phyloP scores from a whole-genome alignment of 139 green algal genomes.

The Zygnema circumcarinatum region DNA sequence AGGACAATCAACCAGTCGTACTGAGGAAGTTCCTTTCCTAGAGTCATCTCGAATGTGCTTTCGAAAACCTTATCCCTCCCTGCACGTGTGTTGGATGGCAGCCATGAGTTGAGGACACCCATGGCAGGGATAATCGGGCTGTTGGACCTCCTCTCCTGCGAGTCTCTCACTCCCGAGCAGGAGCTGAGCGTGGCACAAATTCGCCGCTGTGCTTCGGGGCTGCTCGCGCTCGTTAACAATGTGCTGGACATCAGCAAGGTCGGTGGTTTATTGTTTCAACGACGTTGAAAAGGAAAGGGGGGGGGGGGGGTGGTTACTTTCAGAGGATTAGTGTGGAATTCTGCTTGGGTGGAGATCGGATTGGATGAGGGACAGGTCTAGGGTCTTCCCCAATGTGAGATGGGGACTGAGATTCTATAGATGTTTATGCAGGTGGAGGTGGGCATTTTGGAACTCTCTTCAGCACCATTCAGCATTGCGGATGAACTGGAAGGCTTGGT shows the following conservation, averaged over 20 bases:
- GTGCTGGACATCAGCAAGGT: conserved; percentile 58
- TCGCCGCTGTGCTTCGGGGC: conserved; percentile 33
- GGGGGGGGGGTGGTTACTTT: no score
- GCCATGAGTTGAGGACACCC: conserved; percentile 70
- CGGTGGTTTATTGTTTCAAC: not conserved
- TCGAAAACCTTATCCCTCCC: no score
- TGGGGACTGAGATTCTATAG: no score
- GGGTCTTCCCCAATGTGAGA: no score
- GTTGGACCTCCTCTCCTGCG: conserved; percentile 46
- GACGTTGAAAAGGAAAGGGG: not conserved
- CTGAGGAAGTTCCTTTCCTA: no score
- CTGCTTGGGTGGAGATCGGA: no score
- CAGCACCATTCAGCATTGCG: conserved; percentile 35
- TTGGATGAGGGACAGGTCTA: no score
- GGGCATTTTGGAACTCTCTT: conserved; percentile 29
- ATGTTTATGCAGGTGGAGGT: conserved; percentile 44
- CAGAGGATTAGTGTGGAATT: no score
- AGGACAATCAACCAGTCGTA: no score
- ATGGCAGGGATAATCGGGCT: conserved; percentile 70
- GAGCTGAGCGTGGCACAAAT: conserved; percentile 45
- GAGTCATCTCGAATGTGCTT: no score
- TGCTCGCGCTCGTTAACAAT: conserved; percentile 55
- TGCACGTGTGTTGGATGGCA: no score
- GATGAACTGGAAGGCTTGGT: conserved; percentile 42
- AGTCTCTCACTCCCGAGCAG: conserved; percentile 37